phyloP scores from a whole-genome alignment of 140 eudicot species.

The Cichorium intybus region DNA sequence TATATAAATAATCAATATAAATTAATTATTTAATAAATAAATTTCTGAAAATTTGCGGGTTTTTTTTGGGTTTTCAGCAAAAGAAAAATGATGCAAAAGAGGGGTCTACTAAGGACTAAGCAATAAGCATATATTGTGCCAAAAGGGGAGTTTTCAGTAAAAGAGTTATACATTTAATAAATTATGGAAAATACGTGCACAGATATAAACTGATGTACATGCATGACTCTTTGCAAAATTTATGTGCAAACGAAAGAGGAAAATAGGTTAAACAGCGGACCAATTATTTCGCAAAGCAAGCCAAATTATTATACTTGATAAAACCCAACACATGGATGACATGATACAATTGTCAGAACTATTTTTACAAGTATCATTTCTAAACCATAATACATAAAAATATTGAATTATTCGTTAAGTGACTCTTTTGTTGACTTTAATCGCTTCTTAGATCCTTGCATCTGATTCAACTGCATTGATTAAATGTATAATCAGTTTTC shows the following conservation, averaged over 20 bases:
- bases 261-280: not conserved
- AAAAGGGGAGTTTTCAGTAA: too few species aligned
- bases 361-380: not conserved
- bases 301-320: not conserved
- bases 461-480: not conserved
- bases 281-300: not conserved
- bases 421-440: slow-evolving; percentile 2
- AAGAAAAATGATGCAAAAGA: too few species aligned
- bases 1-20: too few species aligned
- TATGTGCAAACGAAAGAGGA: not conserved
- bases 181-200: too few species aligned
- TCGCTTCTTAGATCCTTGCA: slow-evolving; percentile 30
- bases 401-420: not conserved
- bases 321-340: not conserved
- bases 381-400: not conserved
- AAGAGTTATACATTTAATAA: too few species aligned
- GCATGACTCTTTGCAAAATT: too few species aligned
- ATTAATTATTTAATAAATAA: too few species aligned
- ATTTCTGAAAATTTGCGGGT: too few species aligned
- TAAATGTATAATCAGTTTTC: not conserved
- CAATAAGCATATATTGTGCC: too few species aligned
- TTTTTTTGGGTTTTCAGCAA: too few species aligned
- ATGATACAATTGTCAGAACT: not conserved
- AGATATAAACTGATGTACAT: too few species aligned
- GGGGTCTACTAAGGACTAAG: too few species aligned